Evolutionary conservation across 2,329 filamentous ascomycete genomes (phyloP).

Genomic region (Ascochyta rabiei): DNA sequence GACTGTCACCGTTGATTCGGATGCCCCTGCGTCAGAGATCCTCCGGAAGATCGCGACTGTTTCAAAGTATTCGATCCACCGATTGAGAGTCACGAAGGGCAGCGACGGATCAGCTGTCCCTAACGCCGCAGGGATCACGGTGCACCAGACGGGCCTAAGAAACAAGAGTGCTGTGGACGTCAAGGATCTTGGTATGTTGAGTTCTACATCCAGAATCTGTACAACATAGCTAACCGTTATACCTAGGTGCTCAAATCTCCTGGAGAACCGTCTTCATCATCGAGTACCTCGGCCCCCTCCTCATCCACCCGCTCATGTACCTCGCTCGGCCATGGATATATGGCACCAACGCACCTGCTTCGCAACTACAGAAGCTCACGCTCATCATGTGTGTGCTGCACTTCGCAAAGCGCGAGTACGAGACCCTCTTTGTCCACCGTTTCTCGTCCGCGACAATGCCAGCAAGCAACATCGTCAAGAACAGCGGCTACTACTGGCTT

Average conservation of each 20-base stretch:
- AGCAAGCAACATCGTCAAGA: constrained; percentile 86
- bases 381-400: constrained; percentile 78
- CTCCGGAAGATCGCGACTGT: constrained; percentile 62
- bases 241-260: constrained; percentile 78
- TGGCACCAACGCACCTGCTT: constrained; percentile 61
- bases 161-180: constrained; percentile 74
- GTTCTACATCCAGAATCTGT: not conserved
- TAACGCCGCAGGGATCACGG: constrained; percentile 59
- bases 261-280: constrained; percentile 95
- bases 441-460: constrained; percentile 98
- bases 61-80: constrained; percentile 62
- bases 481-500: constrained; percentile 93
- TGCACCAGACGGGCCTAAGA: constrained; percentile 62
- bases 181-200: constrained; percentile 81
- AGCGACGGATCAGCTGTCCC: constrained; percentile 65
- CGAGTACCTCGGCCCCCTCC: constrained; percentile 90
- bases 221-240: constrained; percentile 8
- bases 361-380: constrained; percentile 72
- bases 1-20: constrained; percentile 58
- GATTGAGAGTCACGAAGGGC: constrained; percentile 68
- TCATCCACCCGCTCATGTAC: constrained; percentile 81
- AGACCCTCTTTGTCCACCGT: constrained; percentile 92
- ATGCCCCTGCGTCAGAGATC: constrained; percentile 61
- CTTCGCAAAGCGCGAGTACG: constrained; percentile 93
- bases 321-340: constrained; percentile 75